These are phyloP conservation scores for Murraya koenigii DNA, from an alignment of 345 rosid genomes.

Conservation along the genomic window DNA sequence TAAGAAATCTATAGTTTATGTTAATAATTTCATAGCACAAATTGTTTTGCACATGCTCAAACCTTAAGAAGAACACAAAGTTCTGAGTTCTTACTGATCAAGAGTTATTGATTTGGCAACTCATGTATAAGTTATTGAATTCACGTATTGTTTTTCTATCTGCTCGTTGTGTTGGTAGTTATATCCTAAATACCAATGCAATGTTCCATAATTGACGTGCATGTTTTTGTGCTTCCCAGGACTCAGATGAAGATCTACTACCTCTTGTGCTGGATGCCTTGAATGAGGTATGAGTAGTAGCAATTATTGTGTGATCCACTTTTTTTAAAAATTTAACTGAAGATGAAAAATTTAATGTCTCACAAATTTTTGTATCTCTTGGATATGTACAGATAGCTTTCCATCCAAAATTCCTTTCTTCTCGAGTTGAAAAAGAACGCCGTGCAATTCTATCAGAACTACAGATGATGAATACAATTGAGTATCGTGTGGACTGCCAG, in stretches of 20 bases:
- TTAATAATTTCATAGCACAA: not conserved
- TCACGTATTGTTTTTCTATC: not conserved
- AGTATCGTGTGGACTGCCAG: constrained; percentile 99
- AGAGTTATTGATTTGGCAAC: not conserved
- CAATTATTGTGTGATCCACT: not conserved
- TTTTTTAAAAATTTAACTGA: not conserved
- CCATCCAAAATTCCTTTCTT: constrained; percentile 88
- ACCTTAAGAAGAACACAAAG: not conserved
- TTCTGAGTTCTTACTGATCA: not conserved
- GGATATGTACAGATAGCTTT: constrained; percentile 76
- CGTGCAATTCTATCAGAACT: constrained; percentile 99
- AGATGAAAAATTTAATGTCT: not conserved
- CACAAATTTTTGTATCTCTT: not conserved
- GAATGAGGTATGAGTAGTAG: constrained; percentile 66
- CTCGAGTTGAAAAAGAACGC: constrained; percentile 96
- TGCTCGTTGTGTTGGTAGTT: not conserved
- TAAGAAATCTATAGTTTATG: not conserved
- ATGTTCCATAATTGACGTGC: constrained; percentile 19
- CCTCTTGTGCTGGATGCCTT: constrained; percentile 88
- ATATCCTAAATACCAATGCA: not conserved
- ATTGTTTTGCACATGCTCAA: not conserved
- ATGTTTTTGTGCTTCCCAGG: constrained; percentile 47
- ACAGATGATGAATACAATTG: constrained; percentile 99
- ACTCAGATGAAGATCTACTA: constrained; percentile 74
- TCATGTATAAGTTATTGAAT: not conserved